Evolutionary conservation across 306 rosid species (phyloP).

Genomic region (Rubus idaeus): DNA sequence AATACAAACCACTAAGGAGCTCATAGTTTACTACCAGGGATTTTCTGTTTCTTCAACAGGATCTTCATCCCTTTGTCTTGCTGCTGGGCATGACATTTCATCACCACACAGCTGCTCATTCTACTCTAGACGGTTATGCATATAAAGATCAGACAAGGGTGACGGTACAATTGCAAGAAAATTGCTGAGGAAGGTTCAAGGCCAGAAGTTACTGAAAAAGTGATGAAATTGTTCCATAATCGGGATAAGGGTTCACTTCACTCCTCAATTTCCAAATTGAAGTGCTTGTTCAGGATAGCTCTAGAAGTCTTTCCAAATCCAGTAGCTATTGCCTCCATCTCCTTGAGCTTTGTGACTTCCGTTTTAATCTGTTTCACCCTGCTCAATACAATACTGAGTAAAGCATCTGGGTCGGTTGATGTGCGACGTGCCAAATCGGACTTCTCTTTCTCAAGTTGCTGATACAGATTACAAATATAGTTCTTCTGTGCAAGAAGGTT

Average conservation of each 20-base stretch:
- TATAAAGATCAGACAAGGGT: background rate
- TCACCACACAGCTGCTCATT: background rate
- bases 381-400: constrained; percentile 37
- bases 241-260: constrained; percentile 15
- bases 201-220: background rate
- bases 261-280: constrained; percentile 40
- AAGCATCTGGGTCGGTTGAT: constrained; percentile 34
- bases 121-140: background rate
- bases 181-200: background rate
- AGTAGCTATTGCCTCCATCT: constrained; percentile 53
- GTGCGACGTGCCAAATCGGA: constrained; percentile 43
- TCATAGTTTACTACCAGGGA: background rate
- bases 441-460: constrained; percentile 60
- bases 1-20: background rate
- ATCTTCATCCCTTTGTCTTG: background rate
- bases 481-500: constrained; percentile 50
- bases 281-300: constrained; percentile 48
- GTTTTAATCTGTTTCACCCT: constrained; percentile 60
- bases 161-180: background rate
- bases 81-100: background rate
- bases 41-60: background rate
- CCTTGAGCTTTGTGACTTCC: constrained; percentile 49
- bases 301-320: constrained; percentile 61
- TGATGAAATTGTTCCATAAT: background rate
- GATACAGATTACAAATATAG: constrained; percentile 50